Evolutionary conservation across 2,329 filamentous ascomycete species (phyloP).

Genomic region (Neofusicoccum cordaticola): DNA sequence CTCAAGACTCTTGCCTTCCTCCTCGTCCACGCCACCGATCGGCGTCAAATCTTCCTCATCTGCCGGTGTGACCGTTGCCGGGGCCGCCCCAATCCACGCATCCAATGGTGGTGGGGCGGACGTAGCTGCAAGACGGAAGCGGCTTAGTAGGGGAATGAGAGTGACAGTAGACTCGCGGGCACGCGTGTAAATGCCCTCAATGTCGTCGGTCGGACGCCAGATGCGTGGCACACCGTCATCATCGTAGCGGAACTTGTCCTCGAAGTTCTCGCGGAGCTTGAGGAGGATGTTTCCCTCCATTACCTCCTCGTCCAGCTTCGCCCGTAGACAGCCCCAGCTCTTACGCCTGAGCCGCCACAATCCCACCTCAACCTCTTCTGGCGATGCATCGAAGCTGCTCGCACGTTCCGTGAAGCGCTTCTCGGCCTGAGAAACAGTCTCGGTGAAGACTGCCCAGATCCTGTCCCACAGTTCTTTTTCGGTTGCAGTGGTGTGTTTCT

Average conservation of each 20-base stretch:
- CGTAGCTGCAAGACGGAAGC: slow-evolving; percentile 75
- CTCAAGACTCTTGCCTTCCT: slow-evolving; percentile 89
- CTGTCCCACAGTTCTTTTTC: slow-evolving; percentile 95
- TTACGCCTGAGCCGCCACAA: slow-evolving; percentile 90
- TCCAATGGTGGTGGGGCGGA: slow-evolving; percentile 77
- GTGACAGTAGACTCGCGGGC: slow-evolving; percentile 89
- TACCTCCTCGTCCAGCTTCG: slow-evolving; percentile 93
- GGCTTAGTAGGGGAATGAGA: slow-evolving; percentile 82
- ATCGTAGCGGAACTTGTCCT: slow-evolving; percentile 98
- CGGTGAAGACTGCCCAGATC: slow-evolving; percentile 82
- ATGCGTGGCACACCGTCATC: slow-evolving; percentile 91
- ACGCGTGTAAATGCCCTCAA: slow-evolving; percentile 90
- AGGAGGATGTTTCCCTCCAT: slow-evolving; percentile 95
- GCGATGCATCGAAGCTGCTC: slow-evolving; percentile 87
- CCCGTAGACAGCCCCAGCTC: slow-evolving; percentile 85
- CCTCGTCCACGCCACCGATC: slow-evolving; percentile 91
- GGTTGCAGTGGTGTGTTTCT: slow-evolving; percentile 57
- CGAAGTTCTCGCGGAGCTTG: slow-evolving; percentile 96
- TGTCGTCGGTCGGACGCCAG: slow-evolving; percentile 95
- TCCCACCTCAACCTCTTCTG: slow-evolving; percentile 87
- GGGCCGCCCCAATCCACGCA: slow-evolving; percentile 76
- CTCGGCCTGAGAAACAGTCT: slow-evolving; percentile 82
- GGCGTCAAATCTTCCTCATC: slow-evolving; percentile 88
- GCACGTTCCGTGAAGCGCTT: slow-evolving; percentile 81
- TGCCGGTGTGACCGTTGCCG: slow-evolving; percentile 68